These are phyloP conservation scores for Darksidea phi DNA, from an alignment of 495 filamentous ascomycete genomes.

Conservation along the genomic window DNA sequence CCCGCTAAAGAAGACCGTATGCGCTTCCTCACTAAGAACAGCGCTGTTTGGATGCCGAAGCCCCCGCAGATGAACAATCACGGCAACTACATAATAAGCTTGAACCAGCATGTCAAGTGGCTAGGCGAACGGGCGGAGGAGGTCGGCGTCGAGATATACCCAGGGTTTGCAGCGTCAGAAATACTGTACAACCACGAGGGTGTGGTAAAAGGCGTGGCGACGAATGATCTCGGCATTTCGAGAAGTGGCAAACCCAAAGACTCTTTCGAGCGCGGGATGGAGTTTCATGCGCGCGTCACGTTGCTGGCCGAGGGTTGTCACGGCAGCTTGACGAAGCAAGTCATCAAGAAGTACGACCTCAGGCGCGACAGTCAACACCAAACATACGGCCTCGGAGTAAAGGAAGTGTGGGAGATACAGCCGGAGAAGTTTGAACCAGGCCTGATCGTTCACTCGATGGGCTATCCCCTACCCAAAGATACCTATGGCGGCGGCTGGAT, in stretches of 20 bases:
- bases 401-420: constrained; percentile 96
- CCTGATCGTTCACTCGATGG: constrained; percentile 85
- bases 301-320: constrained; percentile 97
- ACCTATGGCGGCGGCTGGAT: constrained; percentile 97
- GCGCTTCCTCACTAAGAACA: constrained; percentile 88
- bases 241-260: constrained; percentile 83
- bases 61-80: constrained; percentile 98
- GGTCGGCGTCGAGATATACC: constrained; percentile 96
- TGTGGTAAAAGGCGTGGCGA: constrained; percentile 89
- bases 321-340: constrained; percentile 92
- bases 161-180: constrained; percentile 92
- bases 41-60: constrained; percentile 73
- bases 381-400: constrained; percentile 91
- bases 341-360: constrained; percentile 92
- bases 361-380: constrained; percentile 85
- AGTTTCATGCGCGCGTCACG: constrained; percentile 92
- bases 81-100: constrained; percentile 93
- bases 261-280: constrained; percentile 95
- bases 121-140: constrained; percentile 93
- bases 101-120: constrained; percentile 95
- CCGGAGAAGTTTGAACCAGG: constrained; percentile 90
- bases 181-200: constrained; percentile 84
- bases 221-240: constrained; percentile 85
- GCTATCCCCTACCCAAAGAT: constrained; percentile 82
- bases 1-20: constrained; percentile 81